Evolutionary conservation across 345 rosid genomes (phyloP).

Genomic region (Linum tenue): DNA sequence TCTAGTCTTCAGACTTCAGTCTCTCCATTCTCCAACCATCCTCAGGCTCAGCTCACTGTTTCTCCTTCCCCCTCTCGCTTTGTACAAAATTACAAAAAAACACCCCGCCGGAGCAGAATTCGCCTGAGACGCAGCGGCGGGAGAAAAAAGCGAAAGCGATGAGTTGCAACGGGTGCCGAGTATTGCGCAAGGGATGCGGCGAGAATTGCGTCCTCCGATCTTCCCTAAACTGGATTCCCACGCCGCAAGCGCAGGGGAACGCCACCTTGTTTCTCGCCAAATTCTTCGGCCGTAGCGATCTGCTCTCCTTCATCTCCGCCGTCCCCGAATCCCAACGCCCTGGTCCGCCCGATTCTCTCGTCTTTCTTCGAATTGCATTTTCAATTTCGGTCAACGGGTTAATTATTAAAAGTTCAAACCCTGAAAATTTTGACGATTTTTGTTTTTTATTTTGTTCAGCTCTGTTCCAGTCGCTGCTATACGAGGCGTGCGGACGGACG

Average conservation of each 20-base stretch:
- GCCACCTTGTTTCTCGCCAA: slow-evolving; percentile 32
- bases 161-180: slow-evolving; percentile 35
- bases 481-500: slow-evolving; percentile 58
- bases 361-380: background rate
- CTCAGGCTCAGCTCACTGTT: background rate
- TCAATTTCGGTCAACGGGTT: background rate
- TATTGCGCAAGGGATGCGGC: slow-evolving; percentile 30
- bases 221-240: slow-evolving; percentile 19
- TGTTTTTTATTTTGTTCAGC: slow-evolving; percentile 14
- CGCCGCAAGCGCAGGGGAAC: slow-evolving; percentile 28
- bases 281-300: slow-evolving; percentile 35
- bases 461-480: slow-evolving; percentile 49
- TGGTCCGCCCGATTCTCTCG: slow-evolving; percentile 16
- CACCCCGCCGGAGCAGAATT: background rate
- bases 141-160: background rate
- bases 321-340: slow-evolving; percentile 49
- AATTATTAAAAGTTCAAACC: background rate
- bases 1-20: background rate
- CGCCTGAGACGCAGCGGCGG: background rate
- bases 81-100: background rate
- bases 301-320: slow-evolving; percentile 37
- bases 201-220: slow-evolving; percentile 28
- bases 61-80: background rate
- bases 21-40: background rate
- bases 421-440: background rate